A percentile compares a stretch with the other conserved stretches of the same genome.
phyloP scores from a whole-genome alignment of 192 early-diverging fungal genomes.

The Rhizophlyctis rosea region DNA sequence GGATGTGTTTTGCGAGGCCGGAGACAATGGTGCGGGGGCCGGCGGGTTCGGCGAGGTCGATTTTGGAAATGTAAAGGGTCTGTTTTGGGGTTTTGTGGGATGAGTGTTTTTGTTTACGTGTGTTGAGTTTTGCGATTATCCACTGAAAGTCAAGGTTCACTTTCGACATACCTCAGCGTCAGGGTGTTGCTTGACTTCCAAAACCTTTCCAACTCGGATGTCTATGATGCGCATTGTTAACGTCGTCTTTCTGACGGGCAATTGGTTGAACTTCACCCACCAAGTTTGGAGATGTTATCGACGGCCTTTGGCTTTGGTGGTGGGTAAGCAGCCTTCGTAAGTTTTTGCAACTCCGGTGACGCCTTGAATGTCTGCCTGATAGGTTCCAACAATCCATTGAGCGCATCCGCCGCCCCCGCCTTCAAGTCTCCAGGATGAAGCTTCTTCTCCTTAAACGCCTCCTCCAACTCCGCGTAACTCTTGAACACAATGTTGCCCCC shows the following conservation, averaged over 20 bases:
- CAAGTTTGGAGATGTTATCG: constrained; percentile 28
- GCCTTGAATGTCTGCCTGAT: constrained; percentile 72
- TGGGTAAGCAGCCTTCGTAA: constrained; percentile 78
- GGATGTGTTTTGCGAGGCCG: constrained; percentile 56
- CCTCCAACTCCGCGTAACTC: constrained; percentile 67
- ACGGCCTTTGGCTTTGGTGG: constrained; percentile 23
- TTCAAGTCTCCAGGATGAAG: constrained; percentile 96
- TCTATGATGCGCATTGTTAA: constrained; percentile 31
- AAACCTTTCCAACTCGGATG: constrained; percentile 61
- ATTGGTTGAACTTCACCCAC: constrained; percentile 1
- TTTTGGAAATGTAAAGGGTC: constrained; percentile 56
- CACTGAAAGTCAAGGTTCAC: neutral
- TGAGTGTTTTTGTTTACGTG: no score
- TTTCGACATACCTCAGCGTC: constrained; percentile 32
- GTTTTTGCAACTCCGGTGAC: constrained; percentile 62
- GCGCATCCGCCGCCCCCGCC: constrained; percentile 71
- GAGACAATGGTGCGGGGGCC: constrained; percentile 67
- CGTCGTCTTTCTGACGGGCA: neutral
- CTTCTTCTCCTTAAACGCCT: constrained; percentile 81
- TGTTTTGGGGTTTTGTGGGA: no score
- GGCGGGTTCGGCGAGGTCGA: constrained; percentile 57
- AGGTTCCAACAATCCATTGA: constrained; percentile 86
- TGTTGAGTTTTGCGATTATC: no score
- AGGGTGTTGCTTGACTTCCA: constrained; percentile 48
- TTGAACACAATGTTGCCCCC: constrained; percentile 84